Evolutionary conservation across 2,329 filamentous ascomycete genomes (phyloP), one percentile per base, ranked within the genome.

Genomic region (Camillea tinctor): DNA sequence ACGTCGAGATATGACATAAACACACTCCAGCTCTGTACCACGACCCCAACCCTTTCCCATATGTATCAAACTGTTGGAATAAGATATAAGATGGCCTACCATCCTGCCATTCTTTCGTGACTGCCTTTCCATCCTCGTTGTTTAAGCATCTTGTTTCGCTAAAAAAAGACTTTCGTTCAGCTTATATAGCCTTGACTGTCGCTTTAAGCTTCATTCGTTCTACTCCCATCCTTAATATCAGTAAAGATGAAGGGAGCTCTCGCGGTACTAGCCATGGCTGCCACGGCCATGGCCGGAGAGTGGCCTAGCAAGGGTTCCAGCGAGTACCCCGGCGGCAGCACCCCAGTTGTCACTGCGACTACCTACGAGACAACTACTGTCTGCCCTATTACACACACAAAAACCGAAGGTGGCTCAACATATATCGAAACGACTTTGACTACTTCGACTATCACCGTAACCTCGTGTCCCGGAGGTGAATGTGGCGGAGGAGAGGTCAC

Each of bases 311-410:
- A n/a, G n/a, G n/a, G n/a, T n/a, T n/a, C n/a, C n/a, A n/a, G n/a
- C n/a, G n/a, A n/a, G n/a, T n/a, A n/a, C n/a, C n/a, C n/a, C n/a
- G n/a, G 64, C 23, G 59, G 60, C 40, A 21, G 54, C 17, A 50
- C 59, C 21, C 26, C 60, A 7, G 36, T 50, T n/a, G 58, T 63
- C 50, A 71, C 69, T 9, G 61, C 59, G 17, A 72, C 69, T 2
- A 79, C 72, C 57, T 79, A 79, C 60, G 76, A 74, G 53, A 79
- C 76, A 21, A 74, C 76, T 13, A 80, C 78, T 3, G 72, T 78
- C 54, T 82, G 80, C 68, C 80, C 80, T 11, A 72, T 79, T 61
- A 80, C 78, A 9, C 72, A 74, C 36, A 81, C 79, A 13, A 68
- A 75, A 59, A 78, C 77, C 17, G 62, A 69, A 15, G 66, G 70